Evolutionary conservation across 192 early-diverging fungal species (phyloP).

Genomic region (Phycomyces nitens): DNA sequence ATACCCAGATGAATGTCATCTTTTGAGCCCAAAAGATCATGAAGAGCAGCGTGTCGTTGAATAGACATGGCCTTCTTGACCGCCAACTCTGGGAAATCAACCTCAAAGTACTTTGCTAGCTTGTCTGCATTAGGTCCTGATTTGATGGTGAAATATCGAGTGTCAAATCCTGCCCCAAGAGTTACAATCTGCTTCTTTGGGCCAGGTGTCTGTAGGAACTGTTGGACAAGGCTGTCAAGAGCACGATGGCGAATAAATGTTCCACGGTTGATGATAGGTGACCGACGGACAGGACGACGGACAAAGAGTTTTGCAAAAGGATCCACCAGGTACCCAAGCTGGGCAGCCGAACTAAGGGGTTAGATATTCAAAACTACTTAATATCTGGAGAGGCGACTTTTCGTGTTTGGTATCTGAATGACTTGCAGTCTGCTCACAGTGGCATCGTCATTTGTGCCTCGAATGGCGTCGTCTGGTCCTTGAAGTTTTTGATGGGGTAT

Average conservation of each 20-base stretch:
- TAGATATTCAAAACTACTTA: too few relatives aligned
- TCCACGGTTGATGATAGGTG: slow-evolving; percentile 93
- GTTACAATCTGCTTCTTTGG: slow-evolving; percentile 75
- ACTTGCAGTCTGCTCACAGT: slow-evolving; percentile 74
- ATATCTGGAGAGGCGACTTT: background rate
- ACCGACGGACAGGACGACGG: slow-evolving; percentile 61
- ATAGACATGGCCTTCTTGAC: slow-evolving; percentile 72
- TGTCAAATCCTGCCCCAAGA: slow-evolving; percentile 91
- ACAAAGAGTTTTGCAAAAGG: slow-evolving; percentile 82
- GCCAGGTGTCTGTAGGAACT: slow-evolving; percentile 51
- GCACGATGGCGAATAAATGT: slow-evolving; percentile 73
- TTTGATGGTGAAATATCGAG: slow-evolving; percentile 81
- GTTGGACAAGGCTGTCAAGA: slow-evolving; percentile 59
- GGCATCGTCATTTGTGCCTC: slow-evolving; percentile 92
- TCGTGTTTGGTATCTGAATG: background rate
- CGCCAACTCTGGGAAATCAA: slow-evolving; percentile 90
- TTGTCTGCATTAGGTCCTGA: slow-evolving; percentile 6
- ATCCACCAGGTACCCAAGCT: slow-evolving; percentile 79
- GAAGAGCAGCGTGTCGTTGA: slow-evolving; percentile 38
- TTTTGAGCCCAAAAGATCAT: slow-evolving; percentile 33
- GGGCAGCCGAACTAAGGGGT: slow-evolving; percentile 78
- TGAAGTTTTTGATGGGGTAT: background rate
- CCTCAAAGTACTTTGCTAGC: slow-evolving; percentile 67
- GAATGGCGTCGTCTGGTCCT: slow-evolving; percentile 64
- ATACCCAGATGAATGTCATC: slow-evolving; percentile 35